These are phyloP conservation scores for Daldinia sp. DNA, from an alignment of 2,329 filamentous ascomycete genomes.

Conservation along the genomic window DNA sequence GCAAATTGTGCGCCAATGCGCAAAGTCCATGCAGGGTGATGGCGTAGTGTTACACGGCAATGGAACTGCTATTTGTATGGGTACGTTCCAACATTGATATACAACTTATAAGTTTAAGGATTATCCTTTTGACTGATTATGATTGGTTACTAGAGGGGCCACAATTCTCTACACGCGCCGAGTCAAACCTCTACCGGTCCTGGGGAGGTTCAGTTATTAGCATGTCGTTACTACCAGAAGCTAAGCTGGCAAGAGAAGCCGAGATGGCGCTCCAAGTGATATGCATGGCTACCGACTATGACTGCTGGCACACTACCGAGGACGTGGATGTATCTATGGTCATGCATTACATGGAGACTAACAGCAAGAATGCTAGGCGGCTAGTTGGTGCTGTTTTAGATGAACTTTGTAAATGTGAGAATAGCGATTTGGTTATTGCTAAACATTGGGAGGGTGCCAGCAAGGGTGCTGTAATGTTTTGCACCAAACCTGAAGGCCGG, in stretches of 20 bases:
- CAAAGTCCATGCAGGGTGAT: slow-evolving; percentile 78
- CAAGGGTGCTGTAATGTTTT: slow-evolving; percentile 79
- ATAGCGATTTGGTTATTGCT: slow-evolving; percentile 77
- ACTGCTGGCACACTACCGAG: slow-evolving; percentile 89
- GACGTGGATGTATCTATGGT: slow-evolving; percentile 97
- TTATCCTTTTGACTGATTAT: slow-evolving; percentile 13
- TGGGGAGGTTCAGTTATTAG: slow-evolving; percentile 98
- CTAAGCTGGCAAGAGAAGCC: slow-evolving; percentile 94
- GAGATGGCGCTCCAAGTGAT: slow-evolving; percentile 98
- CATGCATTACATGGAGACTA: slow-evolving; percentile 94
- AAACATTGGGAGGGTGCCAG: slow-evolving; percentile 82
- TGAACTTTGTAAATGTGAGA: slow-evolving; percentile 79
- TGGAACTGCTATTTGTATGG: slow-evolving; percentile 91
- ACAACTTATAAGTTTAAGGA: too few species aligned
- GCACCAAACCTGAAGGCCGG: slow-evolving; percentile 81
- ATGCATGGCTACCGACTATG: slow-evolving; percentile 99
- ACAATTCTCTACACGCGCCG: slow-evolving; percentile 94
- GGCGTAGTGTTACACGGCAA: slow-evolving; percentile 84
- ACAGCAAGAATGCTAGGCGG: slow-evolving; percentile 84
- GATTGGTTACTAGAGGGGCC: slow-evolving; percentile 75
- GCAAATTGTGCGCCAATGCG: slow-evolving; percentile 79
- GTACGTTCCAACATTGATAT: slow-evolving; percentile 57
- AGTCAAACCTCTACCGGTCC: slow-evolving; percentile 91
- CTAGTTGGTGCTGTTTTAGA: slow-evolving; percentile 89
- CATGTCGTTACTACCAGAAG: slow-evolving; percentile 95